Evolutionary conservation across 2,329 filamentous ascomycete genomes (phyloP), one percentile per base, ranked within the genome.

Genomic region (Byssoonygena ceratinophila): DNA sequence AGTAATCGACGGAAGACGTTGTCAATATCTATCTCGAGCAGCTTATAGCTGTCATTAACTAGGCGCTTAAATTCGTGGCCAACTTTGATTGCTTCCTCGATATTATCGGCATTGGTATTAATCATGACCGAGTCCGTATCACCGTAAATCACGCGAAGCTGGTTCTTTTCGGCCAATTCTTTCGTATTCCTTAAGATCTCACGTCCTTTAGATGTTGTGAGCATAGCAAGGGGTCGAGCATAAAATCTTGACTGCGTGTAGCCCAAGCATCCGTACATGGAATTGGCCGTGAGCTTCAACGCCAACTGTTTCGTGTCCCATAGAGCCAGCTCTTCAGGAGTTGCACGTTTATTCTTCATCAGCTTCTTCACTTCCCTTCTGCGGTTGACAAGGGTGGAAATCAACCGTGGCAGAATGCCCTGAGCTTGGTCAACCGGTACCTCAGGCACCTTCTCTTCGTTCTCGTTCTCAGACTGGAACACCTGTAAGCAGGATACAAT

Each of bases 101-200:
- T 85, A 59, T 86, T 94, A 69, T 96, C 87, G 52, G 92, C 89
- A 64, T 97, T 97, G 58, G 92, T 94, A 65, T 98, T 98, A 75
- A 98, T 97, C 92, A 98, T 98, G 71, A 98, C 92, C 7, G 92
- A 98, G 70, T 98, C 92, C 11, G 92, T 98, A 71, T 98, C 92
- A 73, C 92, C 92, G 62, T 98, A 98, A 58, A 98, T 97, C 67
- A 98, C 92, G 63, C 92, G 86, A 27, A 98, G 78, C 55, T 89
- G 84, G 60, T 86, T 90, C 62, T 82, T 87, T 70, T 98, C 92
- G 8, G 92, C 92, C 56, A 98, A 79, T 51, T 94, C 90, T 69
- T 97, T 98, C 53, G 92, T 98, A 66, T 87, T 94, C 58, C 87
- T 82, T 54, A 98, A 76, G 79, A 98, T 97, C 73, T 98, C 92